A percentile compares a stretch with the other conserved stretches of the same genome.
Conservation (phyloP, 192 early-diverging fungal species). For the Backusella macrospora region DNA sequence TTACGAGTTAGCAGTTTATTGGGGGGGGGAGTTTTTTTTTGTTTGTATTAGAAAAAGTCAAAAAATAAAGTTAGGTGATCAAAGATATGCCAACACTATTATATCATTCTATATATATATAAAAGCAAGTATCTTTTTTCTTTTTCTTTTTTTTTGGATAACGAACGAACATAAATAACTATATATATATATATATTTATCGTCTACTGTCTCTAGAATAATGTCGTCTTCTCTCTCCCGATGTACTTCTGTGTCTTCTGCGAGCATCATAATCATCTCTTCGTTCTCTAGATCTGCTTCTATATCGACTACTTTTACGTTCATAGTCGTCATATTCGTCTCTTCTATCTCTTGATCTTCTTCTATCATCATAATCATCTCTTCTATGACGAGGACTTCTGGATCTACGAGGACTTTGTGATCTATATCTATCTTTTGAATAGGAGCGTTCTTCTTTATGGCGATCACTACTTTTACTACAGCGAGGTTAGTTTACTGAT, state of each 20-base stretch:
- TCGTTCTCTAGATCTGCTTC: conserved; percentile 4
- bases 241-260: conserved; percentile 1
- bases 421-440: conserved; percentile 4
- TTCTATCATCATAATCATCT: neutral
- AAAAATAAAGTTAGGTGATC: no score
- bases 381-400: neutral
- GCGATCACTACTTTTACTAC: neutral
- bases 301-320: conserved; percentile 21
- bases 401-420: neutral
- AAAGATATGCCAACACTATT: no score
- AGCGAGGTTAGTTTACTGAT: neutral
- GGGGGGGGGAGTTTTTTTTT: no score
- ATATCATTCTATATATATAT: no score
- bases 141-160: no score
- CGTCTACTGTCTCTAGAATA: conserved; percentile 19
- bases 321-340: conserved; percentile 42
- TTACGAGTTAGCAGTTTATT: no score
- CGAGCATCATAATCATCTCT: neutral
- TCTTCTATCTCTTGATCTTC: conserved; percentile 11
- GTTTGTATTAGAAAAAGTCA: no score
- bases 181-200: neutral
- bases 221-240: conserved; percentile 1
- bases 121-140: no score
- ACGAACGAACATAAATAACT: no score
- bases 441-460: conserved; percentile 1